phyloP scores from a whole-genome alignment of 2,329 filamentous ascomycete species.

The Colletotrichum tanaceti region DNA sequence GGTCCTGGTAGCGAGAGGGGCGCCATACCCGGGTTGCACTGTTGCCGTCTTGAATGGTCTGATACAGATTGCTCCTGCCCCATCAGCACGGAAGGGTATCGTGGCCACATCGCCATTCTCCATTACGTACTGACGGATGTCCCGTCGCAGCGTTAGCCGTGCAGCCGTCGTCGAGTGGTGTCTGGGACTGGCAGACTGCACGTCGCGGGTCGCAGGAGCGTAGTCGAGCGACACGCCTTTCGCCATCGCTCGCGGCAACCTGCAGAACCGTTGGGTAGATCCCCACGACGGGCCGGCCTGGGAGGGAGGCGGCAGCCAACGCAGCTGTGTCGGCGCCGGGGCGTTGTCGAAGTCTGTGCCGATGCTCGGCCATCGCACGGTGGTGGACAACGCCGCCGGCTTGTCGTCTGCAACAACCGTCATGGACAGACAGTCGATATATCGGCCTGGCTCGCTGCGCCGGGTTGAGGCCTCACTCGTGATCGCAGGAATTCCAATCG shows the following conservation, averaged over 20 bases:
- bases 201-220: background rate
- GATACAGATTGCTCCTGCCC: background rate
- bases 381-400: constrained; percentile 6
- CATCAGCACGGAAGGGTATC: background rate
- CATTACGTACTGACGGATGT: constrained; percentile 9
- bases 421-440: constrained; percentile 3
- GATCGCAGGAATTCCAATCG: background rate
- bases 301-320: constrained; percentile 9
- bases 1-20: background rate
- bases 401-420: constrained; percentile 14
- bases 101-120: background rate
- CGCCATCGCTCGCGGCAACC: constrained; percentile 25
- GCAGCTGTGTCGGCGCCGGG: constrained; percentile 16
- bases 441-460: background rate
- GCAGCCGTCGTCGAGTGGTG: constrained; percentile 22
- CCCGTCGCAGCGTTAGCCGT: constrained; percentile 28
- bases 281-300: constrained; percentile 7
- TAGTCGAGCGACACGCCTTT: constrained; percentile 13
- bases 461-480: constrained; percentile 7
- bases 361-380: constrained; percentile 30
- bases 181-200: background rate
- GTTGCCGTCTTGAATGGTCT: background rate
- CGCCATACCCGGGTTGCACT: constrained; percentile 6
- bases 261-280: constrained; percentile 29
- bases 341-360: constrained; percentile 22